A percentile compares a stretch with the other conserved stretches of the same genome.
Conservation (phyloP, 2,329 filamentous ascomycete species). For the Fusarium sp. region DNA sequence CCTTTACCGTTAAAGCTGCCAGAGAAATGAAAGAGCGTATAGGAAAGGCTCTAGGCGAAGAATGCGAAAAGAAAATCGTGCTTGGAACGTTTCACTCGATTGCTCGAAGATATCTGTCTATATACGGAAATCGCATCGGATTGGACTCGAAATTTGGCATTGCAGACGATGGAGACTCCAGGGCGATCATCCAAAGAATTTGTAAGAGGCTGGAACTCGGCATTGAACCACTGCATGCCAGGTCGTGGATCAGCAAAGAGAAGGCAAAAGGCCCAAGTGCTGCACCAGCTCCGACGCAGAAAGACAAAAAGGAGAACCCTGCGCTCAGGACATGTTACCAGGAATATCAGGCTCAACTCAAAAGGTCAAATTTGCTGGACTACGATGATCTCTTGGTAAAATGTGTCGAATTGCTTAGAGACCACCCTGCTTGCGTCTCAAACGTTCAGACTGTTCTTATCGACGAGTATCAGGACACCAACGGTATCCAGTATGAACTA, state of each 20-base stretch:
- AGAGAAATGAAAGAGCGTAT: slow-evolving; percentile 94
- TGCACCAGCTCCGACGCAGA: slow-evolving; percentile 57
- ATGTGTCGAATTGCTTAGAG: slow-evolving; percentile 82
- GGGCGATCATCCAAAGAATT: slow-evolving; percentile 84
- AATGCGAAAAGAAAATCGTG: slow-evolving; percentile 80
- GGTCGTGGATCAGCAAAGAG: slow-evolving; percentile 79
- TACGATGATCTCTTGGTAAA: slow-evolving; percentile 92
- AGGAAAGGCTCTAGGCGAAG: slow-evolving; percentile 81
- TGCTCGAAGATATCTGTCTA: slow-evolving; percentile 83
- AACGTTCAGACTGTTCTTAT: slow-evolving; percentile 94
- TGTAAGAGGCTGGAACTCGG: slow-evolving; percentile 78
- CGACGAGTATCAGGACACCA: slow-evolving; percentile 98
- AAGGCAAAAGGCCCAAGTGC: slow-evolving; percentile 70
- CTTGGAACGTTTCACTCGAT: slow-evolving; percentile 97
- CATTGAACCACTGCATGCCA: slow-evolving; percentile 78
- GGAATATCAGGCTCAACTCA: slow-evolving; percentile 83
- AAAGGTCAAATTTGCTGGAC: slow-evolving; percentile 85
- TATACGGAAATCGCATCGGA: slow-evolving; percentile 87
- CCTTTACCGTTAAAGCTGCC: slow-evolving; percentile 96
- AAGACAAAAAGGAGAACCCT: slow-evolving; percentile 59
- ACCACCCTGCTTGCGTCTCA: slow-evolving; percentile 82
- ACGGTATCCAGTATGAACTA: slow-evolving; percentile 92
- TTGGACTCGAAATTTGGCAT: slow-evolving; percentile 89
- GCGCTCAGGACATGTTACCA: slow-evolving; percentile 77
- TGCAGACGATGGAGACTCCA: slow-evolving; percentile 85